Conservation (phyloP, 108 stramenopile species). For the Poteriospumella lacustris region DNA sequence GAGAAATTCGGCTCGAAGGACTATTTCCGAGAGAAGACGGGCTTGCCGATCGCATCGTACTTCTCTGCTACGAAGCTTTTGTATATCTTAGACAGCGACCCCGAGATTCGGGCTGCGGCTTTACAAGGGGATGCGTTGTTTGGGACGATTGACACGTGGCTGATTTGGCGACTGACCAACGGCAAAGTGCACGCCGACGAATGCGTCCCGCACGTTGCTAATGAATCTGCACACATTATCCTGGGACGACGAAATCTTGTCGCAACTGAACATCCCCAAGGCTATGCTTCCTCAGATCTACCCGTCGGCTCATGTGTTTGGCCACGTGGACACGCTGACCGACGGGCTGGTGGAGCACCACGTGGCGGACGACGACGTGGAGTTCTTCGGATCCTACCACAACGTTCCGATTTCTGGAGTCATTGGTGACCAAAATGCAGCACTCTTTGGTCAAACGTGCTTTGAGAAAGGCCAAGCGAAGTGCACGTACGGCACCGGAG, state of each 20-base stretch:
- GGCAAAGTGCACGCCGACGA: slow-evolving; percentile 61
- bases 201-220: slow-evolving; percentile 88
- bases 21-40: slow-evolving; percentile 71
- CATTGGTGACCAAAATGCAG: slow-evolving; percentile 89
- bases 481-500: slow-evolving; percentile 89
- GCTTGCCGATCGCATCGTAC: slow-evolving; percentile 87
- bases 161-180: slow-evolving; percentile 77
- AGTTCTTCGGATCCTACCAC: not conserved
- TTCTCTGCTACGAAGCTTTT: slow-evolving; percentile 90
- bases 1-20: slow-evolving; percentile 58
- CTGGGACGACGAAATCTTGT: slow-evolving; percentile 74
- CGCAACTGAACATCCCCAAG: slow-evolving; percentile 26
- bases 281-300: slow-evolving; percentile 58
- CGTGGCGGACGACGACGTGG: not conserved
- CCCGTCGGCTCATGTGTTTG: slow-evolving; percentile 54
- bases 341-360: not conserved
- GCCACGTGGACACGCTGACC: not conserved
- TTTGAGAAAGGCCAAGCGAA: slow-evolving; percentile 82
- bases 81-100: slow-evolving; percentile 84
- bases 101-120: slow-evolving; percentile 50
- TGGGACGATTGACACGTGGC: slow-evolving; percentile 93
- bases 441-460: slow-evolving; percentile 87
- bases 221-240: slow-evolving; percentile 71
- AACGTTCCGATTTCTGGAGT: slow-evolving; percentile 4
- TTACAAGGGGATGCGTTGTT: slow-evolving; percentile 64